Conservation (phyloP, 1,284 basidiomycete species). For the Melanopsichium pennsylvanicum region DNA sequence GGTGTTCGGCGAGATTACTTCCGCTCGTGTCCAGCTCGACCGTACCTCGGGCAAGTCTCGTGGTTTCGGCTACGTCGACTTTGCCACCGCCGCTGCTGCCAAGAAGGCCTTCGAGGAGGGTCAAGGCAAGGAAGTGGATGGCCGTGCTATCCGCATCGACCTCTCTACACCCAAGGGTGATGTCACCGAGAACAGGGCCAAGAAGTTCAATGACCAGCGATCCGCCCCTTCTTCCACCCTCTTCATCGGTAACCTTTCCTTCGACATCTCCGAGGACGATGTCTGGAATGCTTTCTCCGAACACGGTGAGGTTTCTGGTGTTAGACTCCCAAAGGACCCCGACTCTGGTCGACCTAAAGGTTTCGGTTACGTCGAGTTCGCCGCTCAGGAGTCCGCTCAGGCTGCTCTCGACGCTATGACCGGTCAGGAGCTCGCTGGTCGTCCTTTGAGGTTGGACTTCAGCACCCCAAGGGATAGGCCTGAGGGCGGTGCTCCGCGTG, state of each 20-base stretch:
- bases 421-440: conserved; percentile 83
- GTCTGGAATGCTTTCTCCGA: conserved; percentile 93
- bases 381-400: conserved; percentile 79
- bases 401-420: conserved; percentile 77
- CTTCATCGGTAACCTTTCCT: conserved; percentile 88
- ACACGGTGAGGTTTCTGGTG: conserved; percentile 85
- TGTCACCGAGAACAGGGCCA: conserved; percentile 76
- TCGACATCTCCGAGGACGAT: conserved; percentile 77
- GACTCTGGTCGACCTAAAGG: conserved; percentile 92
- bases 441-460: conserved; percentile 84
- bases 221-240: conserved; percentile 85
- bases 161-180: conserved; percentile 73
- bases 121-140: conserved; percentile 87
- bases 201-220: conserved; percentile 72
- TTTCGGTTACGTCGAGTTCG: conserved; percentile 96
- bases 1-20: conserved; percentile 84
- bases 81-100: conserved; percentile 69
- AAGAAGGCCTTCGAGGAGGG: conserved; percentile 75
- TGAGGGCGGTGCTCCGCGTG: conserved; percentile 68
- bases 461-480: conserved; percentile 79
- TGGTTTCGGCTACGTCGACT: conserved; percentile 92
- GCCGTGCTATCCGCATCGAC: conserved; percentile 86
- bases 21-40: conserved; percentile 89
- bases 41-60: conserved; percentile 72
- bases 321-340: conserved; percentile 90